phyloP scores from a whole-genome alignment of 176 grass and related monocot genomes.

The Hsuehochloa calcarea region DNA sequence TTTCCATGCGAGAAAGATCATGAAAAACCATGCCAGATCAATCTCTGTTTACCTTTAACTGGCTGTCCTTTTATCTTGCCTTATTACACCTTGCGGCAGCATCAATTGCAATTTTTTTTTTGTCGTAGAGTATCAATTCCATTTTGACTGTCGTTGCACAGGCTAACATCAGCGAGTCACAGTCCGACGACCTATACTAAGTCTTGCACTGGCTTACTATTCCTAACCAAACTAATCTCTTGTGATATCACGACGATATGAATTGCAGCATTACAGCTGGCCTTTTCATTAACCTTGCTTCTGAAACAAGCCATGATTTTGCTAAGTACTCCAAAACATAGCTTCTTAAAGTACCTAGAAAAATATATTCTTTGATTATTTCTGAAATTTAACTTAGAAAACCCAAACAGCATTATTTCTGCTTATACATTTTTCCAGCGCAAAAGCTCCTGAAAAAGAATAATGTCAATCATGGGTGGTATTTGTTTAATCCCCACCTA shows the following conservation, averaged over 20 bases:
- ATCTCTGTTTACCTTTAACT: neutral
- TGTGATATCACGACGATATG: neutral
- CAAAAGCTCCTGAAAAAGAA: slow-evolving; percentile 1
- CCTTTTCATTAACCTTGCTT: neutral
- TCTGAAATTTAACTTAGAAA: neutral
- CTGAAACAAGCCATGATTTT: slow-evolving; percentile 1
- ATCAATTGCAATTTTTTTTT: no score
- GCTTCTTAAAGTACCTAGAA: neutral
- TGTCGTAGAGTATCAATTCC: no score
- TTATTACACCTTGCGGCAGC: neutral
- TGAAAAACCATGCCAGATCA: neutral
- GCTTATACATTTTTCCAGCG: neutral
- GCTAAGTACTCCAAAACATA: neutral
- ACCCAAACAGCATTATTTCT: neutral
- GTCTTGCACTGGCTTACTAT: neutral
- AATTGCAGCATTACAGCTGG: neutral
- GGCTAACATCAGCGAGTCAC: neutral
- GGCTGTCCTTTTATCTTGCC: neutral
- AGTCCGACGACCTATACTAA: neutral
- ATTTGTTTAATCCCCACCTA: slow-evolving; percentile 32
- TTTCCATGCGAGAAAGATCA: neutral
- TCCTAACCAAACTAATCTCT: neutral
- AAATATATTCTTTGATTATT: neutral
- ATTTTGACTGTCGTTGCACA: neutral
- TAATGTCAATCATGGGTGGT: slow-evolving; percentile 19